phyloP scores from a whole-genome alignment of 257 asterid genomes.

The Nicotiana benthamiana region DNA sequence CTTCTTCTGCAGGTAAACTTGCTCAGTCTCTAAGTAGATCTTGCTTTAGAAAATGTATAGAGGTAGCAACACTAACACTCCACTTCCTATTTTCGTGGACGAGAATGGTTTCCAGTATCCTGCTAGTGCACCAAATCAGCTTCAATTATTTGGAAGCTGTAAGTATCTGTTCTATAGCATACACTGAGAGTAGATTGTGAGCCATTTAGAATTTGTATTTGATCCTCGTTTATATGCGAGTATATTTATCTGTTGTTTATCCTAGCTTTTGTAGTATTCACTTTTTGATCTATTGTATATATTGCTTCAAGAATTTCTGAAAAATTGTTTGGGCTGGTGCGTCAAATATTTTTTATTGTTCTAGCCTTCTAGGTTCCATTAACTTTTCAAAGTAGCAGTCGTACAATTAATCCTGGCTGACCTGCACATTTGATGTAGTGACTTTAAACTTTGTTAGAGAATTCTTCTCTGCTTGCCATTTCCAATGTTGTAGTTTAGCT shows the following conservation, averaged over 20 bases:
- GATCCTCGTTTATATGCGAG: neutral
- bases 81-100: constrained; percentile 40
- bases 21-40: constrained; percentile 4
- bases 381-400: neutral
- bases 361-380: neutral
- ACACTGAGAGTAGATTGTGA: neutral
- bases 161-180: constrained; percentile 21
- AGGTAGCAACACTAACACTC: constrained; percentile 43
- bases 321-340: neutral
- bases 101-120: constrained; percentile 41
- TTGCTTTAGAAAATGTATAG: constrained; percentile 38
- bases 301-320: neutral
- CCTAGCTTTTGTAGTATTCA: no score
- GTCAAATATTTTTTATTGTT: neutral
- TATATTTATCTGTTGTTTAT: neutral
- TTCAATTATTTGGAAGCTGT: constrained; percentile 58
- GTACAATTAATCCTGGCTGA: neutral
- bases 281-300: neutral
- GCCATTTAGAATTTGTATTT: neutral
- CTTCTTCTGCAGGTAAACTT: constrained; percentile 2
- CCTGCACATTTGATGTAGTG: neutral
- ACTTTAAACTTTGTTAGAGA: neutral
- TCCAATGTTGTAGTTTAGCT: neutral
- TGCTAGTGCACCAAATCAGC: constrained; percentile 49
- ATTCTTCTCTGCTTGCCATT: neutral